Conservation (phyloP, 306 rosid genomes). For the Prunus campanulata region DNA sequence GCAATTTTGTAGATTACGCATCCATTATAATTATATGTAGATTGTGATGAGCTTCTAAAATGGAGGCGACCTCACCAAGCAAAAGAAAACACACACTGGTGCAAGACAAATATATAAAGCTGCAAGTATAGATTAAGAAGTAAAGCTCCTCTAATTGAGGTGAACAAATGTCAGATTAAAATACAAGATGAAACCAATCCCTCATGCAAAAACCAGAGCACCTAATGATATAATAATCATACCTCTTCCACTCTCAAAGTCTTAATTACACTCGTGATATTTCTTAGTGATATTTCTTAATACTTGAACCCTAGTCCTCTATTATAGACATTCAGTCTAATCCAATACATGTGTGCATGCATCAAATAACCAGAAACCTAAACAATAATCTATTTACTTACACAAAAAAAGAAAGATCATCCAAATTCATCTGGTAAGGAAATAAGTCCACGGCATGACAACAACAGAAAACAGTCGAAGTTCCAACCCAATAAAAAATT, state of each 20-base stretch:
- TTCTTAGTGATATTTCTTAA: not conserved
- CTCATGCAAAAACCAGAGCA: not conserved
- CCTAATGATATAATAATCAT: not conserved
- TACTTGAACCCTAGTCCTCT: too few species aligned
- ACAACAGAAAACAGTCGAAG: too few species aligned
- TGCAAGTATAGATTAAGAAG: not conserved
- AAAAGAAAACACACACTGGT: too few species aligned
- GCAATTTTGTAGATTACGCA: not conserved
- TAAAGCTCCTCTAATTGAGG: not conserved
- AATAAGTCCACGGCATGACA: too few species aligned
- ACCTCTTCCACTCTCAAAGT: not conserved
- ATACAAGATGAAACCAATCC: not conserved
- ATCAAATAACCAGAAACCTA: too few species aligned
- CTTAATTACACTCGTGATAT: not conserved
- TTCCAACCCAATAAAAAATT: too few species aligned
- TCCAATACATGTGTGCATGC: too few species aligned
- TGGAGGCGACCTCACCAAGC: not conserved
- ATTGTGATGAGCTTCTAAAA: not conserved
- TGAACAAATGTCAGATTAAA: not conserved
- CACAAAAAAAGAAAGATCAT: too few species aligned
- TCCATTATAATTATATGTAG: not conserved
- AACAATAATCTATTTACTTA: too few species aligned
- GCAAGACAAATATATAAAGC: too few species aligned
- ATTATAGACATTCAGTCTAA: too few species aligned
- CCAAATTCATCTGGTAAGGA: too few species aligned